These are phyloP conservation scores for Bocquillonia castaneifolia DNA, from an alignment of 441 rosid genomes.

Conservation along the genomic window DNA sequence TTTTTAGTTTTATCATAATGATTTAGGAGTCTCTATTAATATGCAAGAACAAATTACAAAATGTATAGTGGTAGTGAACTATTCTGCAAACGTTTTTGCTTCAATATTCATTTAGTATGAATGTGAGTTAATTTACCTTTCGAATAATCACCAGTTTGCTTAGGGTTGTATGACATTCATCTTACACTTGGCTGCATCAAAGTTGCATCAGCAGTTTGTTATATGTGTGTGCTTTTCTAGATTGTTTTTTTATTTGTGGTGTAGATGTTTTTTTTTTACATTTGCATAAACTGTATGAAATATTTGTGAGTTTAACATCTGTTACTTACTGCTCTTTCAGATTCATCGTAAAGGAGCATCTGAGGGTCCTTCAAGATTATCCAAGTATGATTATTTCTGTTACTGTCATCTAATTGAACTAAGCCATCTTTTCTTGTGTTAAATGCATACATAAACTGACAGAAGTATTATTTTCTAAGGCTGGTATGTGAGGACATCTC, in stretches of 20 bases:
- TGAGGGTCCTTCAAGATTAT: constrained; percentile 22
- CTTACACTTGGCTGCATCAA: no score
- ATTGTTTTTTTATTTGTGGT: background rate
- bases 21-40: no score
- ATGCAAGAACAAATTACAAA: no score
- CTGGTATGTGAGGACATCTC: constrained; percentile 44
- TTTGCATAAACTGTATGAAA: background rate
- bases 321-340: constrained; percentile 32
- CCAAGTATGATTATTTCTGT: constrained; percentile 35
- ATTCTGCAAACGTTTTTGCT: no score
- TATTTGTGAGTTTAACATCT: constrained; percentile 3
- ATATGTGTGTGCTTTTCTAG: background rate
- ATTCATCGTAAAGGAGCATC: constrained; percentile 29
- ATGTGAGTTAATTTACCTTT: no score
- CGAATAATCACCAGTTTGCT: no score
- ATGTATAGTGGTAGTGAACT: no score
- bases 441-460: constrained; percentile 13
- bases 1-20: no score
- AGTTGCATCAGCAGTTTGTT: background rate
- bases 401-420: background rate
- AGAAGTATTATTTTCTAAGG: constrained; percentile 23
- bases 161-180: no score
- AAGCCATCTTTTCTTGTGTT: constrained; percentile 2
- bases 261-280: constrained; percentile 10
- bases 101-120: no score